A percentile compares a stretch with the other conserved stretches of the same genome.
These are phyloP conservation scores for Luzula sylvatica DNA, from an alignment of 176 grass and related monocot genomes.

Conservation along the genomic window DNA sequence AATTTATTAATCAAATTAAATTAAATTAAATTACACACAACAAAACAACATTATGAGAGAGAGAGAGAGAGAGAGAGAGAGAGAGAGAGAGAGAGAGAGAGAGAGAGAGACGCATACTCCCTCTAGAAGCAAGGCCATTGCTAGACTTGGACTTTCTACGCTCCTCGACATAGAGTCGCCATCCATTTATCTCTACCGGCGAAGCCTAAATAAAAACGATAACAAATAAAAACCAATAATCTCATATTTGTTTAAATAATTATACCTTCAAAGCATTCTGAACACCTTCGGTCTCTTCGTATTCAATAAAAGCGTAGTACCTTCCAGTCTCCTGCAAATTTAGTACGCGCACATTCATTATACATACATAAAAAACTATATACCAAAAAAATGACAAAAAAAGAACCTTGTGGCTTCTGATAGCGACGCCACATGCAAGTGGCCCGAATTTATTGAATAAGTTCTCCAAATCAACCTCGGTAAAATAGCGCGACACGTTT, in stretches of 20 bases:
- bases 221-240: not conserved
- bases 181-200: conserved; percentile 68
- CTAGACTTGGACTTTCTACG: conserved; percentile 38
- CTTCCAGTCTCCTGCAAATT: conserved; percentile 70
- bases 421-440: conserved; percentile 6
- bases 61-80: not conserved
- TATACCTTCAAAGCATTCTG: conserved; percentile 60
- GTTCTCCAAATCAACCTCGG: conserved; percentile 7
- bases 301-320: conserved; percentile 82
- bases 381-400: too few species aligned
- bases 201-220: conserved; percentile 33
- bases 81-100: not conserved
- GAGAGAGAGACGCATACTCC: conserved; percentile 40
- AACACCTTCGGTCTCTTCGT: conserved; percentile 58
- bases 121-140: conserved; percentile 49
- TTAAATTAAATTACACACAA: not conserved
- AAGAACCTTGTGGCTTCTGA: conserved; percentile 21
- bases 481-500: conserved; percentile 17
- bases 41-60: not conserved
- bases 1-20: not conserved
- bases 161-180: conserved; percentile 85
- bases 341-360: not conserved
- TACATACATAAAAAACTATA: not conserved
- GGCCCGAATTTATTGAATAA: conserved; percentile 4
- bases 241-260: not conserved